These are phyloP conservation scores for Solanum commersonii DNA, from an alignment of 257 asterid species.

Conservation along the genomic window DNA sequence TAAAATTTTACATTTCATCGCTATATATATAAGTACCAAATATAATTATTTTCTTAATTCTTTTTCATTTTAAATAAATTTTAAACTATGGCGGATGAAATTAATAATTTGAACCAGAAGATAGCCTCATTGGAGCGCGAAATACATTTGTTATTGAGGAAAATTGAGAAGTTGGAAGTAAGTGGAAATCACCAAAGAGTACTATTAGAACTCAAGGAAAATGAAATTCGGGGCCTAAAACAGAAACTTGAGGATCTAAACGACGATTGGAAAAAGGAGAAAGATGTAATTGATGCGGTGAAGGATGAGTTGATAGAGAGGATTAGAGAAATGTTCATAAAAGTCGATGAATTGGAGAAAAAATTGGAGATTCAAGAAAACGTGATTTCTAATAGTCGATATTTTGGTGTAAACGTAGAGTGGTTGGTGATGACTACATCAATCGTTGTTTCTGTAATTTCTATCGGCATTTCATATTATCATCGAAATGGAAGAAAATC, in stretches of 20 bases:
- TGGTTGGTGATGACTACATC: not conserved
- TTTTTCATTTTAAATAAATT: not conserved
- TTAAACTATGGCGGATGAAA: not conserved
- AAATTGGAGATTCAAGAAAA: conserved; percentile 40
- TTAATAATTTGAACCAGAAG: not conserved
- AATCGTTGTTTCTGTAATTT: not conserved
- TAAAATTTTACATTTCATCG: not conserved
- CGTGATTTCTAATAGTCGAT: not conserved
- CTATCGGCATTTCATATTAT: conserved; percentile 11
- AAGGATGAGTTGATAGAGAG: conserved; percentile 1
- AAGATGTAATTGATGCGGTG: conserved; percentile 15
- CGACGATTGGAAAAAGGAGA: conserved; percentile 19
- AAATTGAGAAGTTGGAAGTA: conserved; percentile 20
- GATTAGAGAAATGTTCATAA: conserved; percentile 11
- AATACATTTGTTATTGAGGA: conserved; percentile 23
- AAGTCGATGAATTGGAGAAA: conserved; percentile 25
- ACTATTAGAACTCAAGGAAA: not conserved
- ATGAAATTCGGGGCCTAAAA: not conserved
- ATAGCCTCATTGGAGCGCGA: not conserved
- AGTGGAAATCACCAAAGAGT: conserved; percentile 13
- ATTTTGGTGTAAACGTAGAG: not conserved
- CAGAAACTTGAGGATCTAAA: not conserved
- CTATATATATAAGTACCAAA: not conserved
- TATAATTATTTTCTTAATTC: not conserved
- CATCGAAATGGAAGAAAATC: conserved; percentile 18